These are phyloP conservation scores for Cyclanthera cordifolia DNA, from an alignment of 306 rosid species.

Conservation along the genomic window DNA sequence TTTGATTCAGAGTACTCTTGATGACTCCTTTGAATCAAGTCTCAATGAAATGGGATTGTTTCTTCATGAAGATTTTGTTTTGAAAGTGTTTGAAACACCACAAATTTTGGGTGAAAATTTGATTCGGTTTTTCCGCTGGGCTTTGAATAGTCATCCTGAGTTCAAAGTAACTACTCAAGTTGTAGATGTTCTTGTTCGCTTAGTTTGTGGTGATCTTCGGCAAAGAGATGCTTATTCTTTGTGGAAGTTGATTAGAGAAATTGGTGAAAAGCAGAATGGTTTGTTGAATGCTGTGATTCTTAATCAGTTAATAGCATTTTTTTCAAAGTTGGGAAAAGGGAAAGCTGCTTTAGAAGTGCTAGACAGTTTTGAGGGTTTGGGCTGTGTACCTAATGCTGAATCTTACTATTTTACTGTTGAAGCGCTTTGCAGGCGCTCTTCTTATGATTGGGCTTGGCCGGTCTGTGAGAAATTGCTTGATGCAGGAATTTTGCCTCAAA, in stretches of 20 bases:
- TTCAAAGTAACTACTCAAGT: conserved; percentile 24
- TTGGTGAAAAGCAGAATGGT: conserved; percentile 34
- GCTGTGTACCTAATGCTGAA: conserved; percentile 44
- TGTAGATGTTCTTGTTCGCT: conserved; percentile 36
- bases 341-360: conserved; percentile 54
- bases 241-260: conserved; percentile 58
- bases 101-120: conserved; percentile 40
- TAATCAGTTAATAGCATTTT: conserved; percentile 33
- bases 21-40: conserved; percentile 40
- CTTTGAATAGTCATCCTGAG: conserved; percentile 33
- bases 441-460: conserved; percentile 42
- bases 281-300: conserved; percentile 28
- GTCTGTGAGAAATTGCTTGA: conserved; percentile 52
- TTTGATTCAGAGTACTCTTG: conserved; percentile 33
- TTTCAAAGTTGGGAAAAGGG: conserved; percentile 62
- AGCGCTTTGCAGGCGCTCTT: conserved; percentile 43
- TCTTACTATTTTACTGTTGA: conserved; percentile 45
- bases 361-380: conserved; percentile 37
- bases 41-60: conserved; percentile 35
- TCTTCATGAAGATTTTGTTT: conserved; percentile 33
- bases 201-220: conserved; percentile 19
- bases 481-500: conserved; percentile 33
- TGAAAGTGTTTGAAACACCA: conserved; percentile 38
- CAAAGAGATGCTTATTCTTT: conserved; percentile 32
- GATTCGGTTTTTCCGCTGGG: conserved; percentile 57